Evolutionary conservation across 108 stramenopile genomes (phyloP), one percentile per base, ranked within the genome.

Genomic region (Mediolabrus comicus): DNA sequence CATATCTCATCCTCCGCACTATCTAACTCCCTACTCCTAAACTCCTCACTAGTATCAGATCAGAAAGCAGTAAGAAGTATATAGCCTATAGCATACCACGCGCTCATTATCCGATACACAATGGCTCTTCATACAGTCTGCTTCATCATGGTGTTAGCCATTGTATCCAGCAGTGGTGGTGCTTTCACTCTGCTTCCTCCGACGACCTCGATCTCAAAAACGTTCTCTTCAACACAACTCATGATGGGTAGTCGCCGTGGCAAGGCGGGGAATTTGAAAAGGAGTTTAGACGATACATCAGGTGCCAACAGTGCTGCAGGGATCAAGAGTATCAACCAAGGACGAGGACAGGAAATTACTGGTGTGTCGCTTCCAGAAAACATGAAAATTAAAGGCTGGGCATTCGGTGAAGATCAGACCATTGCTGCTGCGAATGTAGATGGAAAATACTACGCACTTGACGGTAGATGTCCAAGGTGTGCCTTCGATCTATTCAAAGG

Each of bases 331-430:
- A 33, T 83, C 35, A 88, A 88, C 62, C 64, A 75, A 33, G 89
- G 92, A 6, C 77, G 67, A 60, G 89, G 92, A 4, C 92, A 93
- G 77, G 92, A 93, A 81, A 93, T 93, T 39, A 93, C 89, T 4
- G 92, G 92, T 19, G 92, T 93, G 0, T 89, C 87, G 4, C 56
- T 93, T 38, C 92, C 92, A 38, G 79, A 83, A 19, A 31, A 80
- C 59, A 63, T 63, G 26, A 76, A 57, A 43, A 65, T 92, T 38
- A 85, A 85, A 69, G 92, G 92, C 26, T 92, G 92, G 92, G 92
- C 87, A 62, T 93, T 93, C 74, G 92, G 92, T 3, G 85, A 81
- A 27, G 80, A 78, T 30, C 61, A 71, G 41, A 69, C 70, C n/a
- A 79, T 93, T 55, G 89, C 85, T 13, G 86, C 87, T 53, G 86